Percentiles rank a stretch among this genome's conserved stretches.
Evolutionary conservation across 2,329 filamentous ascomycete species (phyloP).

Genomic region (Bipolaris cookei): DNA sequence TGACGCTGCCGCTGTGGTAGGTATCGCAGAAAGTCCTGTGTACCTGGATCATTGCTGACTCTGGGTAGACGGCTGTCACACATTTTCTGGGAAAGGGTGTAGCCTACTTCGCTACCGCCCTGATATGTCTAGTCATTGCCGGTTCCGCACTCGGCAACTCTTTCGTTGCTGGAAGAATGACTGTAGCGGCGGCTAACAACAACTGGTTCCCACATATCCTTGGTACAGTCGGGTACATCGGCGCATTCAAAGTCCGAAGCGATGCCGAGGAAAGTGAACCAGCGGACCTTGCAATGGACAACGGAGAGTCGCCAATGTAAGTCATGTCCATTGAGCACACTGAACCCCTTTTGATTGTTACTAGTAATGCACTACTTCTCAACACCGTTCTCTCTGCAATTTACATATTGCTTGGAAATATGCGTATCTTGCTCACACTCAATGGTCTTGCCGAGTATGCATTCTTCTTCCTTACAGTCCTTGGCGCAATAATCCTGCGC

Average conservation of each 20-base stretch:
- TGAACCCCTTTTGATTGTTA: not conserved
- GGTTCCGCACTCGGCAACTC: conserved; percentile 68
- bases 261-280: conserved; percentile 11
- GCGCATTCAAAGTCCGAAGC: conserved; percentile 31
- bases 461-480: conserved; percentile 69
- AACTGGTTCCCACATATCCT: conserved; percentile 39
- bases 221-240: conserved; percentile 41
- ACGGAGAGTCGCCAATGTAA: conserved; percentile 47
- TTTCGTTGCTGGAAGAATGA: conserved; percentile 69
- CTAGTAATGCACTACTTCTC: conserved; percentile 44
- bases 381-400: conserved; percentile 54
- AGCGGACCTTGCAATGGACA: conserved; percentile 36
- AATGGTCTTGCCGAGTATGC: conserved; percentile 57
- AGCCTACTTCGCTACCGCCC: conserved; percentile 59
- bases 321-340: not conserved
- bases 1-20: conserved; percentile 68
- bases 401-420: conserved; percentile 68
- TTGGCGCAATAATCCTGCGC: conserved; percentile 65
- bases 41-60: not conserved
- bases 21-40: conserved; percentile 19
- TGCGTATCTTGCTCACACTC: conserved; percentile 65
- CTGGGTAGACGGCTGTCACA: conserved; percentile 38
- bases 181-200: conserved; percentile 61
- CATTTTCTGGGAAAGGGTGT: conserved; percentile 61
- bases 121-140: conserved; percentile 68